Percentiles rank a stretch among this genome's conserved stretches.
Conservation (phyloP, 2,329 filamentous ascomycete species). For the Aspergillus carbonarius region DNA sequence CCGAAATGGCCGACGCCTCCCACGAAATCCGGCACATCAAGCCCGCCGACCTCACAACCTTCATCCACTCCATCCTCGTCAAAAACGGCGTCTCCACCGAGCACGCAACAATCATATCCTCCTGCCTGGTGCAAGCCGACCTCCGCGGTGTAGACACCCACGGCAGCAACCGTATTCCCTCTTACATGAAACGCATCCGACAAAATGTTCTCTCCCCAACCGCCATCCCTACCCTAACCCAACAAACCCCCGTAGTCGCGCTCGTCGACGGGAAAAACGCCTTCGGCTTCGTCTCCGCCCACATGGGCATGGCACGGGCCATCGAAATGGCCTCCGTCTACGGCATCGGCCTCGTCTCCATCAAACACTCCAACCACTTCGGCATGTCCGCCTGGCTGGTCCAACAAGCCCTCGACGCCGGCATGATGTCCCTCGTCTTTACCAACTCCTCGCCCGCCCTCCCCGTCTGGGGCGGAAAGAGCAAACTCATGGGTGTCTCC, state of each 20-base stretch:
- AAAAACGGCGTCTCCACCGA: conserved; percentile 56
- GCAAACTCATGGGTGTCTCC: conserved; percentile 70
- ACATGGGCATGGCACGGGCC: conserved; percentile 64
- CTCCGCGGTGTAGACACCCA: conserved; percentile 78
- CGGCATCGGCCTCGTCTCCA: conserved; percentile 73
- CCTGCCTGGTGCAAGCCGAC: conserved; percentile 70
- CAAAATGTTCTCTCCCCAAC: conserved; percentile 65
- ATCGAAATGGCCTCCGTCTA: conserved; percentile 63
- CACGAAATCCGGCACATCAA: conserved; percentile 19
- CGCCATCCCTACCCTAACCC: conserved; percentile 58
- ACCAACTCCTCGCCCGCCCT: conserved; percentile 72
- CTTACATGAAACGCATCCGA: conserved; percentile 71
- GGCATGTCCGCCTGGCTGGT: conserved; percentile 82
- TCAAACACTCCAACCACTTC: conserved; percentile 78
- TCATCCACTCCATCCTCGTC: conserved; percentile 28
- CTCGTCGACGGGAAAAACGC: conserved; percentile 68
- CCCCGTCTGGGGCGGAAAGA: conserved; percentile 67
- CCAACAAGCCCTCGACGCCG: conserved; percentile 70
- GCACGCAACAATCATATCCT: conserved; percentile 64
- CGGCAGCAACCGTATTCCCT: conserved; percentile 74
- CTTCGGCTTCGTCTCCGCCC: conserved; percentile 73
- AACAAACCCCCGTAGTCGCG: conserved; percentile 69
- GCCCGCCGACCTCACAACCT: conserved; percentile 19
- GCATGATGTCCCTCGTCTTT: conserved; percentile 69
- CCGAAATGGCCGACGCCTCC: conserved; percentile 8